Evolutionary conservation across 148 eudicot genomes (phyloP), one percentile per base, ranked within the genome.

Genomic region (Rhododendron griersonianum): DNA sequence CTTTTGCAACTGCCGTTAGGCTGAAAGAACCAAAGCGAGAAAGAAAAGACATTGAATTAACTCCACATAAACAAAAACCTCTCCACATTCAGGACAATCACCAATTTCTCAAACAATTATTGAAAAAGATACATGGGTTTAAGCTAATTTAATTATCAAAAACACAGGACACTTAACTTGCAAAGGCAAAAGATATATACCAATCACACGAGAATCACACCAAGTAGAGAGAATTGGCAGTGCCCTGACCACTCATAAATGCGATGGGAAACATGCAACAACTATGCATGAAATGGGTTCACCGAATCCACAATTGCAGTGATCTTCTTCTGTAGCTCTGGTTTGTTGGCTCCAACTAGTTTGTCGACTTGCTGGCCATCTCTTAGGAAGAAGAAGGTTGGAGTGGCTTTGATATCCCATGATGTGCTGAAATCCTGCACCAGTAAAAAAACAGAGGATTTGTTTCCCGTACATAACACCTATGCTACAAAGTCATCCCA

Each of bases 381-480:
- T 90, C 90, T 93, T 11, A 97, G 94, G 90, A 97, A 97, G 93
- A 97, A 97, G 95, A 95, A 97, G 41, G 98, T 97, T 37, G 99
- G 99, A 65, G 99, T 97, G 67, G 99, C 99, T 88, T 97, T 95
- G 80, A 97, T 95, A 85, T 95, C 99, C 92, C 90, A 93, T 83
- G 98, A 93, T 77, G 98, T 90, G 88, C 99, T 97, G 18, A 97
- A 93, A 53, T 97, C 99, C 99, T 97, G 96, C 90, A 91, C 35
- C 84, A 81, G 61, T 37, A 35, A 75, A 84, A 14, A 14, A 19
- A 21, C 16, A 67, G 7, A 55, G 57, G 55, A 4, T 78, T 77
- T 48, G 13, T 69, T 57, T 82, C 35, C 47, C 35, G 2, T 11
- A 84, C 35, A 50, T 15, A 48, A 48, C 25, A n/a, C 44, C 8